Percentiles rank a stretch among this genome's conserved stretches.
Conservation (phyloP, 495 filamentous ascomycete species). For the Hypoxylon intermedium region DNA sequence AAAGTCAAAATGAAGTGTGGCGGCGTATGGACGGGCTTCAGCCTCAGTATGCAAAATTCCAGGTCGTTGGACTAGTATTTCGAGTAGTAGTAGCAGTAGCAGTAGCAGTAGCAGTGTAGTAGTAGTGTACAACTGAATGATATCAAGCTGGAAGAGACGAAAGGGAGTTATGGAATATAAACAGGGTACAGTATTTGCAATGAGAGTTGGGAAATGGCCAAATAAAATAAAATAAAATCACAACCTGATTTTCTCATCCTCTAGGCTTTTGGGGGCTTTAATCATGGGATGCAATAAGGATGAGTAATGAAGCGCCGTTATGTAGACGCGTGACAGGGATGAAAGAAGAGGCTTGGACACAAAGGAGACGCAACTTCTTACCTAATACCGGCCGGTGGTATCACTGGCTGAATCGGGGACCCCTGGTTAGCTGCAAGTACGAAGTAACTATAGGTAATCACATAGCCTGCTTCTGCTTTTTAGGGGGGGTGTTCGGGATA, state of each 20-base stretch:
- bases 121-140: no score
- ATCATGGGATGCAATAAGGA: neutral
- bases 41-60: no score
- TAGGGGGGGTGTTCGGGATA: neutral
- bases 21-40: constrained; percentile 1
- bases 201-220: no score
- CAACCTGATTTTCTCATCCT: no score
- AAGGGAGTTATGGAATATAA: no score
- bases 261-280: constrained; percentile 5
- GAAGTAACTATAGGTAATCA: constrained; percentile 18
- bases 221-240: no score
- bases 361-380: constrained; percentile 25
- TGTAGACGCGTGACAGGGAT: constrained; percentile 25
- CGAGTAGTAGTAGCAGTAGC: no score
- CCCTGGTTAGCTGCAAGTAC: constrained; percentile 20
- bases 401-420: constrained; percentile 10
- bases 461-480: neutral
- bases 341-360: constrained; percentile 22
- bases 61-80: no score
- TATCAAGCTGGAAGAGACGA: no score
- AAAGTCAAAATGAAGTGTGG: constrained; percentile 1
- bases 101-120: no score
- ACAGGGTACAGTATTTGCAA: no score
- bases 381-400: constrained; percentile 20
- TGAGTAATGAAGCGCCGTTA: constrained; percentile 17